phyloP scores from a whole-genome alignment of 1,284 basidiomycete species.

The Irpex rosettiformis region DNA sequence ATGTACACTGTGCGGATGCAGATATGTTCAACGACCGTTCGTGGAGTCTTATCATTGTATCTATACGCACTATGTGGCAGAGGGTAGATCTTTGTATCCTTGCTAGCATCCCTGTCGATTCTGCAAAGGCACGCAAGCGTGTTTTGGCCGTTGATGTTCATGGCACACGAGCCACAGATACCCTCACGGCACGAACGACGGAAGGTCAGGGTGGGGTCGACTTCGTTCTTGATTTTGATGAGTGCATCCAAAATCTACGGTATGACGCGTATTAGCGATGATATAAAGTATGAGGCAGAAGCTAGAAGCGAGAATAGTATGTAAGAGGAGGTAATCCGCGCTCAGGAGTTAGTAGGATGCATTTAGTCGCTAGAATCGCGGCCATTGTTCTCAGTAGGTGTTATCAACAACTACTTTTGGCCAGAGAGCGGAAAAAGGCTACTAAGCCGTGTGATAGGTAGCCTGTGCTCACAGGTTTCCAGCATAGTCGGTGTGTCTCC shows the following conservation, averaged over 20 bases:
- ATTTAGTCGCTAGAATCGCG: not conserved
- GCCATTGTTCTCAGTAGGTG: too few species aligned
- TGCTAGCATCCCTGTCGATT: constrained; percentile 75
- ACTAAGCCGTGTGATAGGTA: too few species aligned
- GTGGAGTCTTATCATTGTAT: not conserved
- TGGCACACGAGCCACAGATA: constrained; percentile 97
- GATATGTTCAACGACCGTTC: not conserved
- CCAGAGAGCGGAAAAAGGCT: too few species aligned
- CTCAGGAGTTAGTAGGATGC: not conserved
- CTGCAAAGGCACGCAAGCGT: constrained; percentile 97
- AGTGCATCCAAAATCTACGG: constrained; percentile 81
- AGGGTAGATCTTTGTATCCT: constrained; percentile 92
- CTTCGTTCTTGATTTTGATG: constrained; percentile 99
- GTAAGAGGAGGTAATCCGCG: not conserved
- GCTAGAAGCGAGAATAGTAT: not conserved
- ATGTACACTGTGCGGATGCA: constrained; percentile 77
- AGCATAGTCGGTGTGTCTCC: not conserved
- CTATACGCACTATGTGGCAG: constrained; percentile 88
- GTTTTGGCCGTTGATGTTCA: constrained; percentile 99
- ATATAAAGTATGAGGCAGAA: not conserved
- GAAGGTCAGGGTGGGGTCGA: constrained; percentile 96
- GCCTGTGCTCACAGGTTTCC: too few species aligned
- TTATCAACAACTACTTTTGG: too few species aligned
- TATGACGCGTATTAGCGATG: not conserved
- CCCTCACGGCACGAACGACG: constrained; percentile 96